These are phyloP conservation scores for Citrullus mucosospermus DNA, from an alignment of 306 rosid species.

Conservation along the genomic window DNA sequence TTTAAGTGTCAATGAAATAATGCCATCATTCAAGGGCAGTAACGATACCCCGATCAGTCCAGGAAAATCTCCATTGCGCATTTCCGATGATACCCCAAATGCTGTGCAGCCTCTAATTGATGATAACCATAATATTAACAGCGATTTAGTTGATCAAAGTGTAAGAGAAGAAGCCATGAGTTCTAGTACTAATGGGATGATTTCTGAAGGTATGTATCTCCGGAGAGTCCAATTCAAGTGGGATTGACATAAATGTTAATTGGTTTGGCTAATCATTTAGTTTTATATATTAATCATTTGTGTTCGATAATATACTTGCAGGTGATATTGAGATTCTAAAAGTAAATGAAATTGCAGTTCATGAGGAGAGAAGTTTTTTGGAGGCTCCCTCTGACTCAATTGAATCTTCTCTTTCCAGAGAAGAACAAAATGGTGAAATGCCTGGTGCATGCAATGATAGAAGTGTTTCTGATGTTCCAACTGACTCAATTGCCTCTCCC, in stretches of 20 bases:
- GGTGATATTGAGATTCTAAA: slow-evolving; percentile 29
- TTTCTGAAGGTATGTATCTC: slow-evolving; percentile 44
- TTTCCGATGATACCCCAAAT: slow-evolving; percentile 24
- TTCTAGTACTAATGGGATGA: slow-evolving; percentile 27
- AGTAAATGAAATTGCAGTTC: slow-evolving; percentile 10
- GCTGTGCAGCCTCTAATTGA: slow-evolving; percentile 24
- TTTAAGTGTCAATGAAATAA: slow-evolving; percentile 28
- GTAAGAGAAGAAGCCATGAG: slow-evolving; percentile 20
- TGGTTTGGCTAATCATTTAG: not conserved
- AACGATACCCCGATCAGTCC: slow-evolving; percentile 19
- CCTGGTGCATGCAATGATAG: slow-evolving; percentile 23
- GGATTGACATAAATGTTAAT: not conserved
- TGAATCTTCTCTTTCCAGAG: slow-evolving; percentile 18
- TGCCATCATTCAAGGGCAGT: slow-evolving; percentile 20
- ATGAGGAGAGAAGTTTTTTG: slow-evolving; percentile 22
- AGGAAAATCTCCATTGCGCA: slow-evolving; percentile 24
- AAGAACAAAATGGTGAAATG: slow-evolving; percentile 25
- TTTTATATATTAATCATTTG: slow-evolving; percentile 1
- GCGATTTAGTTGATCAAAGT: slow-evolving; percentile 14
- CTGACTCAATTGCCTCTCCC: slow-evolving; percentile 22
- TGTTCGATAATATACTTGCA: slow-evolving; percentile 20
- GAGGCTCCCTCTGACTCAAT: slow-evolving; percentile 31
- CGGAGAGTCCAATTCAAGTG: not conserved
- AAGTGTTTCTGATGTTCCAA: slow-evolving; percentile 25
- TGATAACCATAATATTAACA: slow-evolving; percentile 18